Evolutionary conservation across 139 green algal species (phyloP).

Genomic region (Picochlorum sp.): DNA sequence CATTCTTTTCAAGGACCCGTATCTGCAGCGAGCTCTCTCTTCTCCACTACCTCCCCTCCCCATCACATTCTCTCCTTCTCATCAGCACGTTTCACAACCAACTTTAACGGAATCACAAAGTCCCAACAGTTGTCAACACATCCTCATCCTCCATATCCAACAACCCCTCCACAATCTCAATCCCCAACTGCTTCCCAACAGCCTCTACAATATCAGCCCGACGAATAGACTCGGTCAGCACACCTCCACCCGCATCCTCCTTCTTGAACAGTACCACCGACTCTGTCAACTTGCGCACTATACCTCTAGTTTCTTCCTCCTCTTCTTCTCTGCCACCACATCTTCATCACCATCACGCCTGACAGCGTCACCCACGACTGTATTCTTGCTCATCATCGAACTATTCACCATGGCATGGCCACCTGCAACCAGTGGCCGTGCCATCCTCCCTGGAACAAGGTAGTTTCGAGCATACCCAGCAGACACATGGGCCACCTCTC

Average conservation of each 20-base stretch:
- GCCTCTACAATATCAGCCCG: conserved; percentile 22
- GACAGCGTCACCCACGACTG: neutral
- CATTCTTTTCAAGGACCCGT: too few relatives aligned
- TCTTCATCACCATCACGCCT: neutral
- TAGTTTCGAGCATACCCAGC: conserved; percentile 30
- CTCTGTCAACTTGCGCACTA: conserved; percentile 10
- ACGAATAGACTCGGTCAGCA: conserved; percentile 2
- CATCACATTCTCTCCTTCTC: too few relatives aligned
- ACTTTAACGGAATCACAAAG: conserved; percentile 26
- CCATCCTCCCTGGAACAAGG: conserved; percentile 18
- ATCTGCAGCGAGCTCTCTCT: too few relatives aligned
- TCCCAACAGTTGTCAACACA: conserved; percentile 18
- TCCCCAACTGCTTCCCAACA: conserved; percentile 26
- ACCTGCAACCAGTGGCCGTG: neutral
- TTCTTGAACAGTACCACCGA: neutral
- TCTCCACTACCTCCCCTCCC: too few relatives aligned
- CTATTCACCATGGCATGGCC: too few relatives aligned
- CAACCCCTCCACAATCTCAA: conserved; percentile 21
- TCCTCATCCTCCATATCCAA: conserved; percentile 19
- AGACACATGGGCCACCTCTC: conserved; percentile 1
- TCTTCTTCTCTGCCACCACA: neutral
- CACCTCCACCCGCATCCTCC: neutral
- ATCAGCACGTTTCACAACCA: neutral
- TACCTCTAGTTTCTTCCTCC: neutral
- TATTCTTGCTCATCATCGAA: too few relatives aligned